phyloP scores from a whole-genome alignment of 208 protist genomes.

The Strigomonas galati region DNA sequence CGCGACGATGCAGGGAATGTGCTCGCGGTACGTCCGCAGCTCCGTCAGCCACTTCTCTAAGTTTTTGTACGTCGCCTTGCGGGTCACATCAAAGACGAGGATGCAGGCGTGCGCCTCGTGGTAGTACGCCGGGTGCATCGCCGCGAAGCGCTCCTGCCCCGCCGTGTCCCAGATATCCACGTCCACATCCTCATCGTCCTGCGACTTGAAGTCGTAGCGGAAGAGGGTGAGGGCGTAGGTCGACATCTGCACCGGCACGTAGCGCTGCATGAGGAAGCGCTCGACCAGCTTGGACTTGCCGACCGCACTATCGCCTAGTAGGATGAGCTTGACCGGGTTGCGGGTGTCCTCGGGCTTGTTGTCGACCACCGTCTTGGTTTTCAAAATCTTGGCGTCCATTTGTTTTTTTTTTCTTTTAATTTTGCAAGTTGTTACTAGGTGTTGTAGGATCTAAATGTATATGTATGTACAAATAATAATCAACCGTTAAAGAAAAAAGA shows the following conservation, averaged over 20 bases:
- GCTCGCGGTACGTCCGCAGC: conserved; percentile 86
- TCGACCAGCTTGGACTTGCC: conserved; percentile 96
- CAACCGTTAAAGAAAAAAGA: no score
- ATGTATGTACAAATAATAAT: no score
- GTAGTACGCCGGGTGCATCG: conserved; percentile 95
- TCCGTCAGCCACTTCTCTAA: conserved; percentile 93
- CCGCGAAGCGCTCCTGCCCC: conserved; percentile 91
- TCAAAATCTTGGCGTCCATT: conserved; percentile 33
- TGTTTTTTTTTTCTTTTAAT: conserved; percentile 3
- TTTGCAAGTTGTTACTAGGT: conserved; percentile 5
- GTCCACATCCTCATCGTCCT: conserved; percentile 69
- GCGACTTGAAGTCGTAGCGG: conserved; percentile 81
- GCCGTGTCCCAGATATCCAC: conserved; percentile 93
- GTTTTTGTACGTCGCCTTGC: conserved; percentile 96
- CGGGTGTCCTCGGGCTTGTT: conserved; percentile 70
- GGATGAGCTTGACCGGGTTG: conserved; percentile 92
- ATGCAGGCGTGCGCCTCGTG: conserved; percentile 92
- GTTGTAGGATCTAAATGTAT: conserved; percentile 2
- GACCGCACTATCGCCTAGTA: conserved; percentile 94
- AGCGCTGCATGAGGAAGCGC: conserved; percentile 94
- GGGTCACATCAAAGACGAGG: conserved; percentile 93
- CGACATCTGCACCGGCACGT: conserved; percentile 90
- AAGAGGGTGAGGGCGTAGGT: conserved; percentile 94
- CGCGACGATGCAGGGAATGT: conserved; percentile 92
- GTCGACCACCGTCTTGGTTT: conserved; percentile 68